Evolutionary conservation across 305 asterid genomes (phyloP).

Genomic region (Fraxinus platypoda): DNA sequence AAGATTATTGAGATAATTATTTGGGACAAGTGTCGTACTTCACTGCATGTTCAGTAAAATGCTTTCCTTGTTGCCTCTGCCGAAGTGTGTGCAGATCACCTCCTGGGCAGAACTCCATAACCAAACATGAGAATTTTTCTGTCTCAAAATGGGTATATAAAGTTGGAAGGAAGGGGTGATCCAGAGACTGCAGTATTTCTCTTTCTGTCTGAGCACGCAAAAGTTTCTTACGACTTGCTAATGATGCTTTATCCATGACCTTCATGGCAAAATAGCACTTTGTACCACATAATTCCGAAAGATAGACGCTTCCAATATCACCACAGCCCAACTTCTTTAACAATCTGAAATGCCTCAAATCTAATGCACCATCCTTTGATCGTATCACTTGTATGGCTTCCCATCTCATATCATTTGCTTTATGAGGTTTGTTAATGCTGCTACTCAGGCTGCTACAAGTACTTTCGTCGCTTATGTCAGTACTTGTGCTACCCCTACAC

Average conservation of each 20-base stretch:
- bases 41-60: constrained; percentile 90
- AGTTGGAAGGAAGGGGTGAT: constrained; percentile 93
- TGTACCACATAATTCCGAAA: constrained; percentile 87
- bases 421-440: constrained; percentile 80
- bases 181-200: constrained; percentile 81
- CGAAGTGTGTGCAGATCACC: constrained; percentile 94
- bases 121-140: constrained; percentile 86
- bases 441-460: constrained; percentile 88
- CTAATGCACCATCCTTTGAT: constrained; percentile 64
- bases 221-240: constrained; percentile 86
- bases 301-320: constrained; percentile 93
- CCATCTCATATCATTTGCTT: constrained; percentile 86
- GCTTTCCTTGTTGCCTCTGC: constrained; percentile 89
- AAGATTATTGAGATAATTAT: constrained; percentile 15
- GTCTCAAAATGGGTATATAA: constrained; percentile 87
- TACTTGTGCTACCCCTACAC: constrained; percentile 90
- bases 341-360: constrained; percentile 81
- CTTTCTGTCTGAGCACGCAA: constrained; percentile 94
- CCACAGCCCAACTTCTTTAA: constrained; percentile 93
- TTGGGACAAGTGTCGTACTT: constrained; percentile 54
- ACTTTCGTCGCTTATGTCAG: constrained; percentile 81
- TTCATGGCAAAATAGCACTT: constrained; percentile 92
- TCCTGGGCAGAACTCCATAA: constrained; percentile 99
- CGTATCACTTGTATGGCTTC: constrained; percentile 87
- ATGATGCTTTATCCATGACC: constrained; percentile 89